Conservation (phyloP, 2,329 filamentous ascomycete species). For the Karstenula rhodostoma region DNA sequence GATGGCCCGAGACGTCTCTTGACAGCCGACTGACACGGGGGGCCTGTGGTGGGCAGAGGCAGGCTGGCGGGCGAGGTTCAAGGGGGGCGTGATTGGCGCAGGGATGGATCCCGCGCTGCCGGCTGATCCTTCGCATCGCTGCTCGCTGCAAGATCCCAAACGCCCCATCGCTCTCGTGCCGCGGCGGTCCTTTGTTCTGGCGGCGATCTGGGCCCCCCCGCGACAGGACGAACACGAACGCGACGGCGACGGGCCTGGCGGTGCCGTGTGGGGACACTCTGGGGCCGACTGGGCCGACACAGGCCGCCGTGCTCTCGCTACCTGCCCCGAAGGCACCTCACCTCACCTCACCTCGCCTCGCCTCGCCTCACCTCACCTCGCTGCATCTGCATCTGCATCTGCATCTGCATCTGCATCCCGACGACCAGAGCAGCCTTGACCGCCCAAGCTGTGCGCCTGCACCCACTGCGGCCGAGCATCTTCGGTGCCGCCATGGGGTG, state of each 20-base stretch:
- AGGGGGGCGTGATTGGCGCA: constrained; percentile 42
- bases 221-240: constrained; percentile 8
- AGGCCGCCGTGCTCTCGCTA: not conserved
- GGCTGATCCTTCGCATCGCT: constrained; percentile 42
- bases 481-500: constrained; percentile 26
- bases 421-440: constrained; percentile 15
- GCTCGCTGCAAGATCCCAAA: constrained; percentile 21
- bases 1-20: constrained; percentile 19
- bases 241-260: constrained; percentile 1
- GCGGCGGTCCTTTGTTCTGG: constrained; percentile 22
- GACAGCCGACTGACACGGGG: constrained; percentile 39
- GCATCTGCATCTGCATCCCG: constrained; percentile 2
- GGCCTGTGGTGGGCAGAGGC: constrained; percentile 19
- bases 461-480: constrained; percentile 26
- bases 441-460: constrained; percentile 17
- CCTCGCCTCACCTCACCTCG: no score
- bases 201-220: constrained; percentile 17
- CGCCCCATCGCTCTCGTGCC: constrained; percentile 24
- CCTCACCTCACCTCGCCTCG: no score
- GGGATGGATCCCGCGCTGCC: constrained; percentile 41
- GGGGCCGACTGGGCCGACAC: not conserved
- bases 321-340: no score
- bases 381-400: not conserved
- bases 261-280: constrained; percentile 10
- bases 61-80: constrained; percentile 33